These are phyloP conservation scores for Suzukiozyma palmioleophila DNA, from an alignment of 1,139 yeast species.

Conservation along the genomic window DNA sequence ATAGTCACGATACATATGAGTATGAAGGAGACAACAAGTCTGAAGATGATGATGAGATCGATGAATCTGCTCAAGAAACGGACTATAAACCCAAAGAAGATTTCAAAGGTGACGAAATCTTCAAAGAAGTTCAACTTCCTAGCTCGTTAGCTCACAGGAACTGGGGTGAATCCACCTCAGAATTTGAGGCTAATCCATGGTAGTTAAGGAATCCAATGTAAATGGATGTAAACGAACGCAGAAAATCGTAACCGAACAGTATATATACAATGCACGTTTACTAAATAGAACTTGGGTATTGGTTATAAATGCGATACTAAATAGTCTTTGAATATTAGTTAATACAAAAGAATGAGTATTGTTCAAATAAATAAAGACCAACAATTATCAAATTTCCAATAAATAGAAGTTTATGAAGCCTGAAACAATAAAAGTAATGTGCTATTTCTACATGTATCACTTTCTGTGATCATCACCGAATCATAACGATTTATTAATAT, in stretches of 20 bases:
- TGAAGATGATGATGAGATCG: constrained; percentile 11
- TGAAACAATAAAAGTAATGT: too few relatives aligned
- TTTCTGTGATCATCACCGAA: too few relatives aligned
- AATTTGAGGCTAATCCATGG: constrained; percentile 47
- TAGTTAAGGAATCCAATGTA: too few relatives aligned
- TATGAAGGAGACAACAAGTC: constrained; percentile 23
- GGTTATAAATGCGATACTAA: too few relatives aligned
- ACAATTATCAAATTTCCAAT: too few relatives aligned
- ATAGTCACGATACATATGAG: constrained; percentile 32
- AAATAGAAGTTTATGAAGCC: too few relatives aligned
- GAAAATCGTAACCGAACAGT: not conserved
- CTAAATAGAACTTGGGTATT: not conserved
- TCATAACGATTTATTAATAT: constrained; percentile 4
- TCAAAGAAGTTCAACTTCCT: constrained; percentile 49
- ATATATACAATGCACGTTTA: constrained; percentile 5
- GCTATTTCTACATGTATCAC: too few relatives aligned
- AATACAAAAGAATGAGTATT: too few relatives aligned
- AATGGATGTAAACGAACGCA: not conserved
- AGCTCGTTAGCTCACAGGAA: constrained; percentile 47
- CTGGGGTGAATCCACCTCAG: constrained; percentile 42
- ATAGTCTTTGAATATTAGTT: too few relatives aligned
- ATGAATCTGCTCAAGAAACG: constrained; percentile 11
- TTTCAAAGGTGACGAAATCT: constrained; percentile 46
- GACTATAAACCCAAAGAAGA: constrained; percentile 10
- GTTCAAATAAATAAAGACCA: too few relatives aligned